Evolutionary conservation across 495 filamentous ascomycete species (phyloP).

Genomic region (Aspergillus ellipticus): DNA sequence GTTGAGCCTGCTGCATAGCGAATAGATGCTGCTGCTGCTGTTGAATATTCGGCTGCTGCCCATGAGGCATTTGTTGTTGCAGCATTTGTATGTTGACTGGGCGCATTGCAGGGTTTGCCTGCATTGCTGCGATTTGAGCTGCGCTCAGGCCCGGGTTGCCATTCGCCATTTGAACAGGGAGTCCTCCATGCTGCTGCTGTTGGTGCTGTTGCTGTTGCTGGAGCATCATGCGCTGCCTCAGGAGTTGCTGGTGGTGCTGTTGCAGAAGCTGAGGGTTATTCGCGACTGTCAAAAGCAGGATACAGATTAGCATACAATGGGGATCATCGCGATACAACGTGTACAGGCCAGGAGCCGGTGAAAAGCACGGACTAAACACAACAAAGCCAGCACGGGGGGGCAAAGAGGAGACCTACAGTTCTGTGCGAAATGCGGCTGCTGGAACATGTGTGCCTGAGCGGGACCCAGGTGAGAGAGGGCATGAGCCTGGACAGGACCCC

Average conservation of each 20-base stretch:
- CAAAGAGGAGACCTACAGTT: constrained; percentile 46
- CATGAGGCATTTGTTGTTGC: constrained; percentile 50
- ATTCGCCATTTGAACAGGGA: constrained; percentile 55
- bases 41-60: constrained; percentile 48
- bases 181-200: constrained; percentile 45
- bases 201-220: constrained; percentile 41
- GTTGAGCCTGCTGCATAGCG: constrained; percentile 38
- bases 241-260: constrained; percentile 36
- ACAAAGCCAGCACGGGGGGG: too few species aligned
- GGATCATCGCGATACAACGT: neutral
- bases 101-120: constrained; percentile 44
- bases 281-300: constrained; percentile 32
- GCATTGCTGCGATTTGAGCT: constrained; percentile 56
- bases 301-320: neutral
- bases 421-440: constrained; percentile 50
- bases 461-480: constrained; percentile 77
- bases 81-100: constrained; percentile 40
- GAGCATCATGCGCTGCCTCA: constrained; percentile 20
- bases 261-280: constrained; percentile 53
- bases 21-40: constrained; percentile 46
- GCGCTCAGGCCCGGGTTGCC: constrained; percentile 55
- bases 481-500: constrained; percentile 64
- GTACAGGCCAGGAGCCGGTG: neutral
- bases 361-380: neutral
- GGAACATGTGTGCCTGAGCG: constrained; percentile 60